These are phyloP conservation scores for Daldinia grandis DNA, from an alignment of 495 filamentous ascomycete genomes.

Conservation along the genomic window DNA sequence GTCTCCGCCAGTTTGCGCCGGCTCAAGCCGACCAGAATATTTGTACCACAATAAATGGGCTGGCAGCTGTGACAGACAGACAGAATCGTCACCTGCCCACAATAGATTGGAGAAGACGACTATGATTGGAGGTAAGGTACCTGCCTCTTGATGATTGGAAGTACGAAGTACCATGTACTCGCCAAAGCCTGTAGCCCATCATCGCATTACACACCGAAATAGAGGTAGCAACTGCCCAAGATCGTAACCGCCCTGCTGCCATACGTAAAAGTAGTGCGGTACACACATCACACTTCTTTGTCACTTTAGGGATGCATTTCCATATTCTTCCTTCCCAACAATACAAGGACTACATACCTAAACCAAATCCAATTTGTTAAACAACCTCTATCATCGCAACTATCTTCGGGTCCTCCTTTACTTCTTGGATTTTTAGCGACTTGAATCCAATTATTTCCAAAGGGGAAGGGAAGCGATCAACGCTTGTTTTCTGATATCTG, in stretches of 20 bases:
- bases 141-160: not conserved
- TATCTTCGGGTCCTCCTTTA: constrained; percentile 12
- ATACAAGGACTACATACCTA: not conserved
- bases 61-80: constrained; percentile 2
- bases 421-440: constrained; percentile 14
- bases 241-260: not conserved
- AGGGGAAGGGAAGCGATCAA: constrained; percentile 4
- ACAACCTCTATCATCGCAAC: constrained; percentile 15
- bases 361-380: not conserved
- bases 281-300: not conserved
- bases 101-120: not conserved
- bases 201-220: constrained; percentile 5
- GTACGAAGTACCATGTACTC: not conserved
- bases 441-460: constrained; percentile 4
- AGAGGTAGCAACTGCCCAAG: not conserved
- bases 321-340: constrained; percentile 8
- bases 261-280: not conserved
- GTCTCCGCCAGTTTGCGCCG: not conserved
- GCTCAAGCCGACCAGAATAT: not conserved
- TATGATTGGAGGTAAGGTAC: not conserved
- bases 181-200: not conserved
- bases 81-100: not conserved
- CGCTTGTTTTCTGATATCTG: not conserved
- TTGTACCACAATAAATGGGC: not conserved
- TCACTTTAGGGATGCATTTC: constrained; percentile 3